A percentile compares a stretch with the other conserved stretches of the same genome.
Evolutionary conservation across 2,329 filamentous ascomycete genomes (phyloP).

Genomic region (Aspergillus phoenicis): DNA sequence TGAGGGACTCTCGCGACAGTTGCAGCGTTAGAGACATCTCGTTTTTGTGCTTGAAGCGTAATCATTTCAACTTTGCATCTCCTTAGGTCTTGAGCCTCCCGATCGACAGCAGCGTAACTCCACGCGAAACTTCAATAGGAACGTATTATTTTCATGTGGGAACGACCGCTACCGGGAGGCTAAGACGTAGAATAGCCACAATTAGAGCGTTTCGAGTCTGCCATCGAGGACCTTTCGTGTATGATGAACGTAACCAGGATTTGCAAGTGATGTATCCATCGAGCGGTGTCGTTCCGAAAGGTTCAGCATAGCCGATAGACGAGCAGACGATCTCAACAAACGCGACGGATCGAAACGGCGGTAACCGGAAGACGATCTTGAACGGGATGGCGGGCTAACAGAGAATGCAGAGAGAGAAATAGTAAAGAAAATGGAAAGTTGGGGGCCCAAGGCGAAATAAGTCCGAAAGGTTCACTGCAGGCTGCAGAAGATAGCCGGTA

Average conservation of each 20-base stretch:
- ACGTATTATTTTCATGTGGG: constrained; percentile 18
- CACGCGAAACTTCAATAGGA: constrained; percentile 10
- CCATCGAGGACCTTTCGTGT: constrained; percentile 25
- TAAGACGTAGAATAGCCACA: constrained; percentile 40
- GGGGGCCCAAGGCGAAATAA: constrained; percentile 37
- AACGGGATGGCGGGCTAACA: constrained; percentile 38
- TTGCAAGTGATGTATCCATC: neutral
- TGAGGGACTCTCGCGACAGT: constrained; percentile 23
- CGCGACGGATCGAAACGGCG: constrained; percentile 36
- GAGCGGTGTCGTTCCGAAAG: constrained; percentile 4
- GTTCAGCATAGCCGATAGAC: constrained; percentile 17
- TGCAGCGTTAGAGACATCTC: constrained; percentile 23
- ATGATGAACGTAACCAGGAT: constrained; percentile 1
- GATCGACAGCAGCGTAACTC: constrained; percentile 17
- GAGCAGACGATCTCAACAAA: constrained; percentile 25
- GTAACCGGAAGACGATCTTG: constrained; percentile 38
- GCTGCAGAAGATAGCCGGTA: constrained; percentile 32
- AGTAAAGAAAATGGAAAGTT: constrained; percentile 28
- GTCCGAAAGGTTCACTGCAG: constrained; percentile 37
- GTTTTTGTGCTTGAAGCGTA: constrained; percentile 26
- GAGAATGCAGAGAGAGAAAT: constrained; percentile 37
- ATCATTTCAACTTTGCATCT: constrained; percentile 36
- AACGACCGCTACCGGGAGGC: constrained; percentile 25
- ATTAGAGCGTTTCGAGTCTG: constrained; percentile 36
- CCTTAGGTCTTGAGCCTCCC: constrained; percentile 32